A percentile compares a stretch with the other conserved stretches of the same genome.
Conservation (phyloP, 2,329 filamentous ascomycete species). For the Metarhizium anisopliae region DNA sequence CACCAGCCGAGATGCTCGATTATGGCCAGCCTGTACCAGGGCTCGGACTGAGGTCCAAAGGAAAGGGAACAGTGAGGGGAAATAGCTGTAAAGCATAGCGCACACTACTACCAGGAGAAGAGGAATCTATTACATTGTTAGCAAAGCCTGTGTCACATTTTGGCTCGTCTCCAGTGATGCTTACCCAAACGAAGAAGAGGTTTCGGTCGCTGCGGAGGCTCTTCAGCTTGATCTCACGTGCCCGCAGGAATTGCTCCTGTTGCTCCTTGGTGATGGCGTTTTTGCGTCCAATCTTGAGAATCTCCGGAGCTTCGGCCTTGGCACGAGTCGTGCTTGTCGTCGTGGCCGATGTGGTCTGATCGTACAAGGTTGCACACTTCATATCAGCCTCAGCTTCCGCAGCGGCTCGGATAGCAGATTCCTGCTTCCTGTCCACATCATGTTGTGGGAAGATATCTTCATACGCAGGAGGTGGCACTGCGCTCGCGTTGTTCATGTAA, state of each 20-base stretch:
- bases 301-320: slow-evolving; percentile 29
- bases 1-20: slow-evolving; percentile 14
- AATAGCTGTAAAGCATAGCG: slow-evolving; percentile 40
- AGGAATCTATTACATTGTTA: slow-evolving; percentile 30
- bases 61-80: slow-evolving; percentile 37
- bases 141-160: not conserved
- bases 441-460: slow-evolving; percentile 64
- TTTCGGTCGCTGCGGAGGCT: slow-evolving; percentile 54
- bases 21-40: slow-evolving; percentile 19
- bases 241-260: slow-evolving; percentile 52
- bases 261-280: slow-evolving; percentile 56
- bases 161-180: slow-evolving; percentile 11
- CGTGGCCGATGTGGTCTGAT: slow-evolving; percentile 23
- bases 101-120: slow-evolving; percentile 38
- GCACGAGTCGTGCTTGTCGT: slow-evolving; percentile 26
- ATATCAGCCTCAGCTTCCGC: slow-evolving; percentile 49
- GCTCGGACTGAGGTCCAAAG: slow-evolving; percentile 24
- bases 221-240: slow-evolving; percentile 54
- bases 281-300: slow-evolving; percentile 54
- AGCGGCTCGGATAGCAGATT: slow-evolving; percentile 47
- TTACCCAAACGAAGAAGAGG: slow-evolving; percentile 61
- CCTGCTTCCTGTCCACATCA: slow-evolving; percentile 45
- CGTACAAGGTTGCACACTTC: slow-evolving; percentile 46
- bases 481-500: slow-evolving; percentile 32
- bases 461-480: slow-evolving; percentile 62